Conservation (phyloP, 2,329 filamentous ascomycete species). For the Hymenoscyphus fraxineus region DNA sequence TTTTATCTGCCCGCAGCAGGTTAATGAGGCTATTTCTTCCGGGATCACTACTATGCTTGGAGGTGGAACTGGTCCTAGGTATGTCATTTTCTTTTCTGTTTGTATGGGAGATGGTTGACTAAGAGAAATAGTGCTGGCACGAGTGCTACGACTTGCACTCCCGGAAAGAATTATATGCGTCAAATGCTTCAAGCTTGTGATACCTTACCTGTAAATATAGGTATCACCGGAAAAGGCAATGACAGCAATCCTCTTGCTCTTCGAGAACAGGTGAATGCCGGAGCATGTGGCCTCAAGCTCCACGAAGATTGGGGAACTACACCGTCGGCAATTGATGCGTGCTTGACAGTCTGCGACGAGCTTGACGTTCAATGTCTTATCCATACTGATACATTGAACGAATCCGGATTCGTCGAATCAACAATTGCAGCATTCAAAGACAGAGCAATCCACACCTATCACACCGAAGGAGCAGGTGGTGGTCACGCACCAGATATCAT, state of each 20-base stretch:
- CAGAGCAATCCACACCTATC: conserved; percentile 92
- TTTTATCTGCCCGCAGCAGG: conserved; percentile 92
- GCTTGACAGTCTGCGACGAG: conserved; percentile 81
- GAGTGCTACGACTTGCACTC: conserved; percentile 90
- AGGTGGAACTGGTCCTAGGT: conserved; percentile 88
- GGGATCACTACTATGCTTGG: conserved; percentile 89
- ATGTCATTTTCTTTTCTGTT: conserved; percentile 12
- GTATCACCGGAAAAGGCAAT: conserved; percentile 92
- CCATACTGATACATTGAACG: conserved; percentile 93
- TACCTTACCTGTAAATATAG: conserved; percentile 76
- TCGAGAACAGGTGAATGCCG: conserved; percentile 75
- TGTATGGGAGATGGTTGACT: conserved; percentile 4
- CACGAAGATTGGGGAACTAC: conserved; percentile 97
- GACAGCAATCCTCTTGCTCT: conserved; percentile 69
- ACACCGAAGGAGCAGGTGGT: conserved; percentile 92
- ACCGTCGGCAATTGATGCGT: conserved; percentile 85
- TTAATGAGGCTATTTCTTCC: conserved; percentile 74
- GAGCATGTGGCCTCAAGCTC: conserved; percentile 85
- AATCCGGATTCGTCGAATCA: conserved; percentile 93
- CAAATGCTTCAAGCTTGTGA: conserved; percentile 91
- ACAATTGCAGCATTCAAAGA: conserved; percentile 82
- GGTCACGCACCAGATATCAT: conserved; percentile 97
- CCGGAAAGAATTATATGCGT: conserved; percentile 75
- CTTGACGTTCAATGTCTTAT: conserved; percentile 91
- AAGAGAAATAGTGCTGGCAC: conserved; percentile 64